Evolutionary conservation across 768 basidiomycete genomes (phyloP), one percentile per base, ranked within the genome.

Genomic region (Serendipita sp.): DNA sequence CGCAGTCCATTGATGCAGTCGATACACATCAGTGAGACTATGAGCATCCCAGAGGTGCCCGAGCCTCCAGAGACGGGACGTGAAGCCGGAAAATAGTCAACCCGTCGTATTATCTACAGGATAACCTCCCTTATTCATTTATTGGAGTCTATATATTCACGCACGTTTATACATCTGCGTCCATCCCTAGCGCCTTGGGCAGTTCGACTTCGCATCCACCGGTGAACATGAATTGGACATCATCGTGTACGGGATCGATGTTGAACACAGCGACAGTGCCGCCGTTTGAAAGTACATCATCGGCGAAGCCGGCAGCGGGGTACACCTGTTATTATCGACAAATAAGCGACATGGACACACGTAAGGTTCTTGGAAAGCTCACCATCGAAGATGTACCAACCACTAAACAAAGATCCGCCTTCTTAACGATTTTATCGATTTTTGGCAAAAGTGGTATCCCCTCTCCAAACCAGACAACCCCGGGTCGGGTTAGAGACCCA

Each of bases 391-490:
- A 80, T 34, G 81, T 83, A 20, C 81, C 82, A 61, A 83, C 71
- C 3, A 83, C 79, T 1, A 83, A 70, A 56, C 76, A 76, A 14
- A 83, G 67, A 70, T 82, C 81, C 5, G 77, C 79, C n/a, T 72
- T 62, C 2, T 72, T 68, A 0, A 82, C 75, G 11, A 79, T 43
- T 17, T 72, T 63, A 44, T 75, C 71, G 60, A 81, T 80, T 28
- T 69, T 64, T 20, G 74, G 69, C 62, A 79, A n/a, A 9, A 75
- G 67, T 11, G 70, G 65, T 1, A 78, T 76, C 38, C 20, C 65
- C 66, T 83, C 81, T 2, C 77, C 79, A 65, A 83, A 84, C 81
- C 81, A 83, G 1, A 82, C 79, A 3, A 82, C 80, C 2, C 76
- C 81, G 3, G 81, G 80, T 22, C 81, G 72, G 0, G 74, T 72